phyloP scores from a whole-genome alignment of 257 asterid genomes.

The Salvia splendens region DNA sequence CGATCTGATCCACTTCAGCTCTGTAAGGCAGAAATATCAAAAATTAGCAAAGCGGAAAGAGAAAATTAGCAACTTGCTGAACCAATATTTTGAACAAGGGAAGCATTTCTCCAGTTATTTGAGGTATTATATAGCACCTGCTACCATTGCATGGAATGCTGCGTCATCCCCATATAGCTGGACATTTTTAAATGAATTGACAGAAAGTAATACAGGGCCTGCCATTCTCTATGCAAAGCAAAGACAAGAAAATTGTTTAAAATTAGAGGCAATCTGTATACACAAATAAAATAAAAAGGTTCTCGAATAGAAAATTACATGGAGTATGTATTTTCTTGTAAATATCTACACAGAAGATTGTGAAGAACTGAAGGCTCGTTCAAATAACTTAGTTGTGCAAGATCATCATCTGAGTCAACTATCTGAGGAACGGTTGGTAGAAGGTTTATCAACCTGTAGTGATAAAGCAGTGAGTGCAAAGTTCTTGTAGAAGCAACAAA shows the following conservation, averaged over 20 bases:
- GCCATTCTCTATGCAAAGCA: constrained; percentile 83
- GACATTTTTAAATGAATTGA: constrained; percentile 80
- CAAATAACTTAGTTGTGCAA: constrained; percentile 79
- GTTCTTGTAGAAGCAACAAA: constrained; percentile 1
- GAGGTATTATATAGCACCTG: too few relatives aligned
- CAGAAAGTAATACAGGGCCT: constrained; percentile 77
- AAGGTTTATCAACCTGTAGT: constrained; percentile 61
- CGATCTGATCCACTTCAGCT: too few relatives aligned
- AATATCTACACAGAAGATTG: constrained; percentile 75
- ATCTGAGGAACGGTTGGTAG: constrained; percentile 93
- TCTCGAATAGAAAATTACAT: constrained; percentile 45
- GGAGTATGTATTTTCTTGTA: constrained; percentile 53
- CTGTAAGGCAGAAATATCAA: too few relatives aligned
- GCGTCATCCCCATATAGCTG: constrained; percentile 68
- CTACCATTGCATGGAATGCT: too few relatives aligned
- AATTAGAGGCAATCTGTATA: background rate
- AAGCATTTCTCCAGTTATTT: too few relatives aligned
- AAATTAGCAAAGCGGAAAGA: too few relatives aligned
- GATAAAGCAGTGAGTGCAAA: constrained; percentile 21
- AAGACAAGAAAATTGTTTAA: too few relatives aligned
- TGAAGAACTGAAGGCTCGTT: constrained; percentile 96
- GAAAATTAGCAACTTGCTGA: too few relatives aligned
- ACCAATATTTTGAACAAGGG: too few relatives aligned
- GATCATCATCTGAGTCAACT: constrained; percentile 87
- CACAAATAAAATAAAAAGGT: constrained; percentile 5